Evolutionary conservation across 352 stramenopile species (phyloP).

Genomic region (Phytophthora quininea): DNA sequence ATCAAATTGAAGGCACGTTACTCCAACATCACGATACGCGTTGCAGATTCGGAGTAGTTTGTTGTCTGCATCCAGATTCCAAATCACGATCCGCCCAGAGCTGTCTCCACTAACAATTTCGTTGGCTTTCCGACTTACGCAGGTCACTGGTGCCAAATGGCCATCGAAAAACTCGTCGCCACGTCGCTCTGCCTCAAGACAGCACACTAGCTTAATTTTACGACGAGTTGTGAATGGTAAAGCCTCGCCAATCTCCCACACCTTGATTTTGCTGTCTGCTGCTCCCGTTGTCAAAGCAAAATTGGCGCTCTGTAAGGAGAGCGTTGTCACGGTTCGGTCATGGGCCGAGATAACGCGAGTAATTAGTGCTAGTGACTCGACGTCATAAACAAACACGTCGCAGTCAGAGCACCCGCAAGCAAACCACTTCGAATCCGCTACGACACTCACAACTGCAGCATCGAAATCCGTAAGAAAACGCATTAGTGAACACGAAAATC

Average conservation of each 20-base stretch:
- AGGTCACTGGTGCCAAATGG: slow-evolving; percentile 60
- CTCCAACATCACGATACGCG: slow-evolving; percentile 47
- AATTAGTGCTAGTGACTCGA: slow-evolving; percentile 44
- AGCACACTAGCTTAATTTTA: slow-evolving; percentile 39
- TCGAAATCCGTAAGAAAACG: slow-evolving; percentile 75
- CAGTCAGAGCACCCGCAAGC: slow-evolving; percentile 71
- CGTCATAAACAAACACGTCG: slow-evolving; percentile 75
- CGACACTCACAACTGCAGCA: slow-evolving; percentile 69
- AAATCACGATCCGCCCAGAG: slow-evolving; percentile 65
- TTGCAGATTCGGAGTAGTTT: slow-evolving; percentile 73
- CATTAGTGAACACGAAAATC: slow-evolving; percentile 49
- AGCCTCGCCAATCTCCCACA: slow-evolving; percentile 54
- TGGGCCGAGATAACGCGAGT: slow-evolving; percentile 62
- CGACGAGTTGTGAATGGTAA: slow-evolving; percentile 34
- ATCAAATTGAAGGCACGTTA: slow-evolving; percentile 80
- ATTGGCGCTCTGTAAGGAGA: slow-evolving; percentile 57
- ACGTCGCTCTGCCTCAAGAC: slow-evolving; percentile 43
- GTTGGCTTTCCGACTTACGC: slow-evolving; percentile 60
- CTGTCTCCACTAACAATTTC: slow-evolving; percentile 80
- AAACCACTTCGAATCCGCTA: slow-evolving; percentile 58
- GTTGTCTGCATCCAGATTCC: slow-evolving; percentile 68
- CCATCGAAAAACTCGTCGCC: slow-evolving; percentile 58
- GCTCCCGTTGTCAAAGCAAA: slow-evolving; percentile 53
- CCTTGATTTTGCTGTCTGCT: slow-evolving; percentile 68
- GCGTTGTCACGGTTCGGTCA: slow-evolving; percentile 47